phyloP scores from a whole-genome alignment of 2,329 filamentous ascomycete species.

The Penicillium frequentans region DNA sequence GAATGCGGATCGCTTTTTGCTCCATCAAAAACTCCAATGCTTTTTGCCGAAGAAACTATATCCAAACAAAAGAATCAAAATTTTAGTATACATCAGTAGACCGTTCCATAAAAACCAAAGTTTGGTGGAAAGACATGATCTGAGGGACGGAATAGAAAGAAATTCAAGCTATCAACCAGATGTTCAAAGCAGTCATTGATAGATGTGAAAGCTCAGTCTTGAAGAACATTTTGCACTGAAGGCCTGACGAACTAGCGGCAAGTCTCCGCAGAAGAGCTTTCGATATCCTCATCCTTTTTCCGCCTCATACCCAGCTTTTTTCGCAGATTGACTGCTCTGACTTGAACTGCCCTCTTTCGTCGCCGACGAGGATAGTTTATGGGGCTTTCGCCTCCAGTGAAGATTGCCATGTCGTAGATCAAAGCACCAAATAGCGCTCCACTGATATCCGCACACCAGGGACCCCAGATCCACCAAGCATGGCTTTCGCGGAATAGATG shows the following conservation, averaged over 20 bases:
- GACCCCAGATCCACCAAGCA: conserved; percentile 39
- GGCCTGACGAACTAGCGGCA: not conserved
- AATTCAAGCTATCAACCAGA: not conserved
- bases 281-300: conserved; percentile 19
- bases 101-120: too few species aligned
- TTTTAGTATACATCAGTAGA: not conserved
- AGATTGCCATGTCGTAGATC: conserved; percentile 39
- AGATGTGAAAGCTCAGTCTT: not conserved
- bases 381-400: conserved; percentile 40
- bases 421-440: conserved; percentile 33
- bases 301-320: conserved; percentile 14
- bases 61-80: too few species aligned
- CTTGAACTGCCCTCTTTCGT: conserved; percentile 38
- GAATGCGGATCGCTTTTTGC: too few species aligned
- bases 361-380: conserved; percentile 46
- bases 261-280: conserved; percentile 10
- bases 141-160: conserved; percentile 5
- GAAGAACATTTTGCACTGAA: not conserved
- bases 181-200: not conserved
- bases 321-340: conserved; percentile 23
- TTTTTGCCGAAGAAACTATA: too few species aligned
- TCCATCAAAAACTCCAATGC: too few species aligned
- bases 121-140: not conserved
- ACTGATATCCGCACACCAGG: conserved; percentile 35
- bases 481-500: conserved; percentile 24